Percentiles rank a stretch among this genome's conserved stretches.
These are phyloP conservation scores for Termitomyces sp. DNA, from an alignment of 768 basidiomycete genomes.

Conservation along the genomic window DNA sequence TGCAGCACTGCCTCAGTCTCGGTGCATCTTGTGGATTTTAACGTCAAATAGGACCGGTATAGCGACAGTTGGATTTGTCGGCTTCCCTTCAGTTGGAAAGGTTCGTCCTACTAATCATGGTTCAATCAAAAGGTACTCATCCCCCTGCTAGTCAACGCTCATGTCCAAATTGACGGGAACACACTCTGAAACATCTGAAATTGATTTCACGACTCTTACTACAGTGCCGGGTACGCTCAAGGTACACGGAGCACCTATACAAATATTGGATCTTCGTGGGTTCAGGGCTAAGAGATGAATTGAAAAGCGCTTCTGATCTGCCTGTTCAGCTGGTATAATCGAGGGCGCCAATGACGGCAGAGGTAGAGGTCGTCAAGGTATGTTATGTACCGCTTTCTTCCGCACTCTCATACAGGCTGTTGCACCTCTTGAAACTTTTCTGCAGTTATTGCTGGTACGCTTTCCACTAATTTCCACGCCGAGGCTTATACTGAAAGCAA, in stretches of 20 bases:
- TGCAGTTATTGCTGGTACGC: constrained; percentile 72
- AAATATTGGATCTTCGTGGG: constrained; percentile 88
- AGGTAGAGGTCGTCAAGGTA: constrained; percentile 92
- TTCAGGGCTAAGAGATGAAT: constrained; percentile 6
- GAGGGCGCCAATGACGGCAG: constrained; percentile 96
- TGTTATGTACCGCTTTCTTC: constrained; percentile 19
- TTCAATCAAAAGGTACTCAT: not conserved
- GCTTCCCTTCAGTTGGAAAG: constrained; percentile 94
- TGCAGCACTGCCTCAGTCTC: constrained; percentile 3
- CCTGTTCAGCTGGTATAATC: constrained; percentile 80
- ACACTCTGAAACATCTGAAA: constrained; percentile 91
- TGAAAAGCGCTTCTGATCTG: not conserved
- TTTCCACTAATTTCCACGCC: constrained; percentile 8
- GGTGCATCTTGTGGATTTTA: not conserved
- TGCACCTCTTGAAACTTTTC: not conserved
- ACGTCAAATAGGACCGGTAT: constrained; percentile 70
- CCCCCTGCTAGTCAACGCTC: constrained; percentile 61
- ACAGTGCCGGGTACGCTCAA: constrained; percentile 94
- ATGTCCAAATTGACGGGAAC: constrained; percentile 98
- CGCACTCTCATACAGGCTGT: constrained; percentile 1
- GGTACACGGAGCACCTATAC: constrained; percentile 94
- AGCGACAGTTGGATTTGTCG: constrained; percentile 91
- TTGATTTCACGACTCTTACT: constrained; percentile 94
- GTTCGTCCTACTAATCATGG: constrained; percentile 26
- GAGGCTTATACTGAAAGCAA: constrained; percentile 10